Evolutionary conservation across 495 filamentous ascomycete genomes (phyloP).

Genomic region (Achaetomiella virescens): DNA sequence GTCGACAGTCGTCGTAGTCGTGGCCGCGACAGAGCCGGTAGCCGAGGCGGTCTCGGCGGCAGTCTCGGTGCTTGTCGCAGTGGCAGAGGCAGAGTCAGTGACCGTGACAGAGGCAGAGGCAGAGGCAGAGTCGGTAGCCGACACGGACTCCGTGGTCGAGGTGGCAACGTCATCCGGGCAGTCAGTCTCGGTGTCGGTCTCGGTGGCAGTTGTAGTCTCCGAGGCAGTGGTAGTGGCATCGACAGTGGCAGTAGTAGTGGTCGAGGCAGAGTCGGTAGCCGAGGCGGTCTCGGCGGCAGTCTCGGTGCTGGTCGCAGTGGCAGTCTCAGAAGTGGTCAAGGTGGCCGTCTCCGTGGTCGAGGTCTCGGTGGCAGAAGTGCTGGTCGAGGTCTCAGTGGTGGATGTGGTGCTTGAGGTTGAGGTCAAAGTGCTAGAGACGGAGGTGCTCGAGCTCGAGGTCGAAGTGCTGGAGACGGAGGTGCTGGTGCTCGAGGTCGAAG

Average conservation of each 20-base stretch:
- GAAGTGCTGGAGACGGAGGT: slow-evolving; percentile 3
- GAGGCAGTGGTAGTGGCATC: background rate
- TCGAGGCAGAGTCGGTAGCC: background rate
- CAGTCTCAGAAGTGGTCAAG: slow-evolving; percentile 12
- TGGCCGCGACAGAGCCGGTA: no score
- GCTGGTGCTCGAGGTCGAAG: background rate
- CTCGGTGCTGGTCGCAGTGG: slow-evolving; percentile 5
- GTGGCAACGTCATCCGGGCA: background rate
- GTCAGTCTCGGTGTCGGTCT: slow-evolving; percentile 5
- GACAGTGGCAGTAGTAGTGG: no score
- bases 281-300: slow-evolving; percentile 13
- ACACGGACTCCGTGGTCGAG: no score
- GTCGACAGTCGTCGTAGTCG: no score
- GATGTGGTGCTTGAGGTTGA: slow-evolving; percentile 20
- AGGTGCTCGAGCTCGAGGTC: slow-evolving; percentile 18
- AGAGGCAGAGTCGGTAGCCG: no score
- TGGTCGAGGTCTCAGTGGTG: slow-evolving; percentile 11
- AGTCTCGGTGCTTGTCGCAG: slow-evolving; percentile 1
- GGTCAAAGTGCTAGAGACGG: slow-evolving; percentile 2
- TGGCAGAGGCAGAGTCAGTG: background rate
- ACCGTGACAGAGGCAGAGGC: no score
- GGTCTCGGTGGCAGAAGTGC: slow-evolving; percentile 2
- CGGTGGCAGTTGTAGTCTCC: background rate
- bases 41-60: background rate
- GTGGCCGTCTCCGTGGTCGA: background rate